Evolutionary conservation across 2,329 filamentous ascomycete species (phyloP).

Genomic region (Calonectria hongkongensis): DNA sequence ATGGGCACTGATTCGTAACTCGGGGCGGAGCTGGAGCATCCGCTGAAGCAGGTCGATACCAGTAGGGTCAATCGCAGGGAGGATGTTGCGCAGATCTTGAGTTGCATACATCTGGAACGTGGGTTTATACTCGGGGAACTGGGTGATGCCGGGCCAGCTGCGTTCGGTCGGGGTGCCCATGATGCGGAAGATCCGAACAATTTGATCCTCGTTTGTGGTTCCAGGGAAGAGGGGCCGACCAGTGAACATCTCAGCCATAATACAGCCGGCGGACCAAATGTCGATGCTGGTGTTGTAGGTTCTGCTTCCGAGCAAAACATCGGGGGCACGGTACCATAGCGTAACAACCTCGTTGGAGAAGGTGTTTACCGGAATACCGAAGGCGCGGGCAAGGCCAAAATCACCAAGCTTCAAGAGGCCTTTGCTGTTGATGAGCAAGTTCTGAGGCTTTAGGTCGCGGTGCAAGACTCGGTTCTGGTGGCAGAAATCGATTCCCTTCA

Average conservation of each 20-base stretch:
- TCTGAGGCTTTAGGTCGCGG: conserved; percentile 96
- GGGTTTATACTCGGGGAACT: conserved; percentile 97
- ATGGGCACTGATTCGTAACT: conserved; percentile 90
- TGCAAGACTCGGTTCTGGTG: conserved; percentile 98
- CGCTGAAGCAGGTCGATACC: conserved; percentile 91
- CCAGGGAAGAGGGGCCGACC: conserved; percentile 96
- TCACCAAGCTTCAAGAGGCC: conserved; percentile 94
- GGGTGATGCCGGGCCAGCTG: conserved; percentile 95
- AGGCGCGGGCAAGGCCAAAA: conserved; percentile 94
- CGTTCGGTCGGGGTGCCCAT: conserved; percentile 98
- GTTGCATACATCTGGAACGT: conserved; percentile 97
- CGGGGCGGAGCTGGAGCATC: conserved; percentile 94
- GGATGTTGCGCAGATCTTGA: conserved; percentile 89
- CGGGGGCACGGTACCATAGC: conserved; percentile 96
- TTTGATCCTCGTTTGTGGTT: conserved; percentile 98
- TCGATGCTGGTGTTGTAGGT: conserved; percentile 99
- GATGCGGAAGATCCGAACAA: conserved; percentile 96
- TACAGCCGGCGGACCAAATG: conserved; percentile 99
- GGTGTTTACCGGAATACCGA: conserved; percentile 97
- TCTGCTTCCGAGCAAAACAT: conserved; percentile 93
- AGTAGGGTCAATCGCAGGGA: conserved; percentile 91
- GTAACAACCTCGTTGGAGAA: conserved; percentile 99
- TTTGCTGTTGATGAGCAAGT: conserved; percentile 94
- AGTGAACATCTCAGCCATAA: conserved; percentile 99
- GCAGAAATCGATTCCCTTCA: conserved; percentile 97